These are phyloP conservation scores for Vitis rupestris DNA, from an alignment of 164 flowering plant genomes.

Conservation along the genomic window DNA sequence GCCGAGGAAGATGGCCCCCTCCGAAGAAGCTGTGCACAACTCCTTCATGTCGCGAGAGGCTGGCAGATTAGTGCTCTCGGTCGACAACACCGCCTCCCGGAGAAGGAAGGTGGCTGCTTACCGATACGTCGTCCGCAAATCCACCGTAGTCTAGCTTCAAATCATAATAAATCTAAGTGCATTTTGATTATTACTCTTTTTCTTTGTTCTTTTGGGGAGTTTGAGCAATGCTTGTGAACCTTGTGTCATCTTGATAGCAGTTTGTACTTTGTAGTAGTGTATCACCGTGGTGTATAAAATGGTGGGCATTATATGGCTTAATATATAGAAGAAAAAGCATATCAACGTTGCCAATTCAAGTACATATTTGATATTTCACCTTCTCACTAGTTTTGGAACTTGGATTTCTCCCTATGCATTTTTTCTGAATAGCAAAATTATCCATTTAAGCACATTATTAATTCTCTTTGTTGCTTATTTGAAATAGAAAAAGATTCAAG, in stretches of 20 bases:
- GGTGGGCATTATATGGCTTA: constrained; percentile 6
- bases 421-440: too few relatives aligned
- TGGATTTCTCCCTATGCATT: too few relatives aligned
- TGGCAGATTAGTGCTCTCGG: constrained; percentile 84
- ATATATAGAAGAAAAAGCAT: constrained; percentile 5
- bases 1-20: constrained; percentile 37
- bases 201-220: constrained; percentile 2
- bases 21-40: constrained; percentile 72
- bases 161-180: neutral
- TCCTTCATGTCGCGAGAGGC: constrained; percentile 66
- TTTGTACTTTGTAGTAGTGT: neutral
- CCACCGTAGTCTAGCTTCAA: constrained; percentile 22
- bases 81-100: constrained; percentile 74
- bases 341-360: constrained; percentile 1
- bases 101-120: constrained; percentile 87
- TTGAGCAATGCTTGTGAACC: constrained; percentile 7
- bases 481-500: too few relatives aligned
- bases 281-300: constrained; percentile 15
- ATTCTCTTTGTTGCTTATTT: too few relatives aligned
- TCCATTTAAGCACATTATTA: too few relatives aligned
- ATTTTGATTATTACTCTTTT: neutral
- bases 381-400: too few relatives aligned
- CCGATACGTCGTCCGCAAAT: constrained; percentile 77
- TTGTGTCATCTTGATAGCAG: neutral
- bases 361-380: neutral